Conservation (phyloP, 192 early-diverging fungal species). For the Backusella mclennaniae region DNA sequence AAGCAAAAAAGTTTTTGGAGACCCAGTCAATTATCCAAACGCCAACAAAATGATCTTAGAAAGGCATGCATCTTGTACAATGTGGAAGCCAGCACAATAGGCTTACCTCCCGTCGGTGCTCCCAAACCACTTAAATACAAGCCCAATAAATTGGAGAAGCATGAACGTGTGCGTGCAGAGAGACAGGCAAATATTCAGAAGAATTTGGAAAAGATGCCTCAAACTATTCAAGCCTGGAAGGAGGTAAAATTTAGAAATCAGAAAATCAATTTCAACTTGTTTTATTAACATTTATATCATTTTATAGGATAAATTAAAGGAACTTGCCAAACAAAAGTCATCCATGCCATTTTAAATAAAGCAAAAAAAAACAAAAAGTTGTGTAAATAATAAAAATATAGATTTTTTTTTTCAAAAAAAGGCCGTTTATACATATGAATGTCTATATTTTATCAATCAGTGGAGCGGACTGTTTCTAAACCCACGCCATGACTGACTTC, state of each 20-base stretch:
- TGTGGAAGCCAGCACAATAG: conserved; percentile 51
- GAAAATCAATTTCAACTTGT: background rate
- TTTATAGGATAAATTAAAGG: conserved; percentile 37
- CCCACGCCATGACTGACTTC: too few species aligned
- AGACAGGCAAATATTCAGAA: conserved; percentile 34
- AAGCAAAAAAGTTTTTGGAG: conserved; percentile 48
- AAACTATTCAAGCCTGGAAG: conserved; percentile 40
- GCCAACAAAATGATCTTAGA: conserved; percentile 60
- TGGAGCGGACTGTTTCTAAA: background rate
- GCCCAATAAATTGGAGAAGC: conserved; percentile 41
- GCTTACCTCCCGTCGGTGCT: conserved; percentile 36
- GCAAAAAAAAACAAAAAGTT: background rate
- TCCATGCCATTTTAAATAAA: conserved; percentile 32
- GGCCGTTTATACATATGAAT: too few species aligned
- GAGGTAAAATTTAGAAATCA: conserved; percentile 19
- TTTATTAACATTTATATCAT: background rate
- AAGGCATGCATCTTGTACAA: conserved; percentile 54
- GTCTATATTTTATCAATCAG: too few species aligned
- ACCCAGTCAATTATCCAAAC: conserved; percentile 45
- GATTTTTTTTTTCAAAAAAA: background rate
- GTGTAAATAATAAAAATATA: background rate
- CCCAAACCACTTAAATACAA: conserved; percentile 38
- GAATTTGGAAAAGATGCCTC: conserved; percentile 38
- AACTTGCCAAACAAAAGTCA: conserved; percentile 34
- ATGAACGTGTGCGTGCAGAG: conserved; percentile 38